Base-by-base conservation (phyloP, 495 filamentous ascomycete genomes). In the Coniosporium apollinis region DNA sequence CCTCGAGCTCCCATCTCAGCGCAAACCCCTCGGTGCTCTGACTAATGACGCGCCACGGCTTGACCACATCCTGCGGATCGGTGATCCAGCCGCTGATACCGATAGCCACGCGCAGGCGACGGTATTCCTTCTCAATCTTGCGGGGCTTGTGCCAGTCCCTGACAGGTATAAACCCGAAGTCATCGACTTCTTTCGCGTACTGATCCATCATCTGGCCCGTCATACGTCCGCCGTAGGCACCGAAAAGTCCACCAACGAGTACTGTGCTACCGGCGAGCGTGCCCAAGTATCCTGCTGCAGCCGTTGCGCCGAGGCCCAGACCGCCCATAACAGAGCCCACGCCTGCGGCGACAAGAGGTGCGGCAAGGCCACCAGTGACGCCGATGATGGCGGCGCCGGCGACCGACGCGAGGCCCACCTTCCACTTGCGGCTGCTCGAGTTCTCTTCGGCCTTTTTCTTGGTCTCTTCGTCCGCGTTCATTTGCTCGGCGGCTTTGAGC, bases 81-180 rank as follows among this genome's bases (percentile, higher is more conserved):
- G 69, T 79, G 7, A 86, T 53, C 81, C 85, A 92, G 18, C 89
- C 87, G 14, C 72, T 72, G 29, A 94, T 72, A 22, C 79, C 75
- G 43, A 97, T 72, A 0, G 79, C 82, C 13, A 96, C 72, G 16
- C 87, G 69, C 32, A 94, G 58, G 16, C 83, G 70, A 34, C 83
- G 67, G 47, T 66, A 65, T 36, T 74, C 59, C 34, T 56, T 56
- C 43, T 42, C 48, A 35, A 35, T 51, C 39, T 42, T 58, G 30
- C 34, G 49, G 41, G 49, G 58, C 39, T 33, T 47, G 45, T 44
- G 18, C 46, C 59, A 55, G 11, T 57, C 64, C 22, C 67, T 62
- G 25, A 91, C 58, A 1, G 85, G 83, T 11, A 94, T 52, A 45
- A 97, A 86, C 4, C 73, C 83, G 53, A 94, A 93, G 53, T 94